phyloP scores from a whole-genome alignment of 371 early-diverging fungal species.

The Actinomortierella ambigua region DNA sequence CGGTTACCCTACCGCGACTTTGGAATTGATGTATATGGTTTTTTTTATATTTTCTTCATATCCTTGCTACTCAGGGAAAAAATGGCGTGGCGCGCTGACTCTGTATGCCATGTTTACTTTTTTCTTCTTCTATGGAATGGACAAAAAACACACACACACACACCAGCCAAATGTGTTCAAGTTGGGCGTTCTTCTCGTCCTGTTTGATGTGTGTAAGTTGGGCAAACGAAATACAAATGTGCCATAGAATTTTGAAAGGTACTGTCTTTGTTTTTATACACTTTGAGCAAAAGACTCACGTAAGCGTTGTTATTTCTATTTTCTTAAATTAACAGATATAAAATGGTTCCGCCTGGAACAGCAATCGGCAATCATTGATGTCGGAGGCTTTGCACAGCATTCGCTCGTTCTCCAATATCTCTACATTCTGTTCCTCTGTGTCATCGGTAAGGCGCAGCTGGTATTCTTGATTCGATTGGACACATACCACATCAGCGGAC shows the following conservation, averaged over 20 bases:
- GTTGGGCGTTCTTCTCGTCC: conserved; percentile 77
- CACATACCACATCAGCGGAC: neutral
- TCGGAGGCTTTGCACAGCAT: conserved; percentile 59
- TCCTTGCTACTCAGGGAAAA: neutral
- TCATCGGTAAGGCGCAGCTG: conserved; percentile 72
- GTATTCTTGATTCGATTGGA: too few species aligned
- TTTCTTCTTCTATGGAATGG: conserved; percentile 4
- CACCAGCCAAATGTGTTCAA: conserved; percentile 77
- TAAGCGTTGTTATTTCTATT: too few species aligned
- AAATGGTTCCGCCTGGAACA: conserved; percentile 91
- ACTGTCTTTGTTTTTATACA: neutral
- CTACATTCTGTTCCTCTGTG: conserved; percentile 76
- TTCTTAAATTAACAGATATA: conserved; percentile 61
- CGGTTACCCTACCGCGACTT: conserved; percentile 58
- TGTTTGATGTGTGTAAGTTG: conserved; percentile 87
- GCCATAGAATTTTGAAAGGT: neutral
- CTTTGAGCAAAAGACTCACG: too few species aligned
- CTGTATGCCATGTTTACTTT: conserved; percentile 2
- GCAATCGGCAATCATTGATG: conserved; percentile 54
- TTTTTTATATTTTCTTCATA: neutral
- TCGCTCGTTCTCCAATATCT: conserved; percentile 79
- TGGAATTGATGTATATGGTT: conserved; percentile 57
- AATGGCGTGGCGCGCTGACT: neutral
- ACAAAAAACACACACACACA: too few species aligned
- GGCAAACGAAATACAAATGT: neutral